Base-by-base conservation (phyloP, 257 asterid species). In the Solanum corneliomulleri region DNA sequence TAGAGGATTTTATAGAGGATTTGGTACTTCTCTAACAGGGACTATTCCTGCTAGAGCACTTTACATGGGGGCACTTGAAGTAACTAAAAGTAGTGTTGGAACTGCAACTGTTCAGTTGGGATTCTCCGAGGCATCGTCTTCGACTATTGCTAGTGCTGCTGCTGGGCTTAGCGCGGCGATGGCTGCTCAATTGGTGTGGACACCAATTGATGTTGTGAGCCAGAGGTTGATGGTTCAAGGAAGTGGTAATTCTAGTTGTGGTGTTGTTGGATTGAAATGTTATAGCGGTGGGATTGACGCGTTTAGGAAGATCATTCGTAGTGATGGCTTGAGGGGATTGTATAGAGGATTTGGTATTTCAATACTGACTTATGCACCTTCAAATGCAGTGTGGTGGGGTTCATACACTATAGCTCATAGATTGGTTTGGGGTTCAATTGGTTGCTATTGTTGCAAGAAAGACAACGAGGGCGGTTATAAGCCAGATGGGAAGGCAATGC, bases 311-410 rank as follows among this genome's bases (percentile, higher is more conserved):
- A 97, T 97, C 21, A 41, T 94, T 10, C 70, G 62, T 12, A 84
- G 92, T 1, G 98, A 96, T 89, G 99, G 99, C 16, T 80, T 92
- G 27, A 91, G 92, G 80, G 99, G 99, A 25, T 89, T 97, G 92
- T 97, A 97, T 77, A 90, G 99, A 58, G 99, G 99, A 37, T 97
- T 97, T 84, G 99, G 99, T 87, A 96, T 96, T 9, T 97, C 99
- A 7, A 97, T 94, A 42, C 86, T 97, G 87, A 96, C 99, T 75
- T 97, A 96, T 68, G 99, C 99, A 13, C 99, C 99, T 64, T 97
- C 99, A 2, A 97, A 96, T 88, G 99, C 99, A 0, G 99, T 93
- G 21, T 97, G 99, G 99, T 97, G 99, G 99, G 98, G 96, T 13
- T 95, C 99, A 68, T 97, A 96, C 91, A 94, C 99, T 1, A 64